Conservation (phyloP, 495 filamentous ascomycete species). For the Pyrenula aspistea region DNA sequence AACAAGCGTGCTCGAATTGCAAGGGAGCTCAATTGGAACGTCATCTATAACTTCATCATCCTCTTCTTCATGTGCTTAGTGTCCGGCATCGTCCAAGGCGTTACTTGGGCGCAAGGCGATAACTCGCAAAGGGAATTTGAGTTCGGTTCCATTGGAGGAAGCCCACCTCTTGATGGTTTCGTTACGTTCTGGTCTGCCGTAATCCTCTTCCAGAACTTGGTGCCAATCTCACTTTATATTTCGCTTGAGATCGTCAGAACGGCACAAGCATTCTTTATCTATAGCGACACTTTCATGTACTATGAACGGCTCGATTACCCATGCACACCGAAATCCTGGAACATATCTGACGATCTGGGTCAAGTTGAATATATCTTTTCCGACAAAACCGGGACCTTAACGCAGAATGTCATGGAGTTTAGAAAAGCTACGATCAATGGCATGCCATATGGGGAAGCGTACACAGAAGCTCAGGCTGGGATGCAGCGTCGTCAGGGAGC, state of each 20-base stretch:
- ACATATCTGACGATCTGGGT: slow-evolving; percentile 94
- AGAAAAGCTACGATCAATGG: slow-evolving; percentile 96
- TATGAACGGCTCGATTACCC: slow-evolving; percentile 88
- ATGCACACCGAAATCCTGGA: slow-evolving; percentile 97
- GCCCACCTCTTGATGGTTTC: slow-evolving; percentile 69
- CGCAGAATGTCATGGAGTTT: slow-evolving; percentile 99
- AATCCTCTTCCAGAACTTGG: slow-evolving; percentile 95
- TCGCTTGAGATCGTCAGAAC: slow-evolving; percentile 93
- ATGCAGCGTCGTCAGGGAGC: slow-evolving; percentile 86
- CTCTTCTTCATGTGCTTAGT: slow-evolving; percentile 85
- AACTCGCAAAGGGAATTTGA: slow-evolving; percentile 78
- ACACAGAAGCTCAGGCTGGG: slow-evolving; percentile 90
- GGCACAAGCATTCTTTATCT: slow-evolving; percentile 92
- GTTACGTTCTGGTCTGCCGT: slow-evolving; percentile 93
- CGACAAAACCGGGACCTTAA: slow-evolving; percentile 96
- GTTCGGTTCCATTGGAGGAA: slow-evolving; percentile 70
- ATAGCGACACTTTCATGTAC: slow-evolving; percentile 86
- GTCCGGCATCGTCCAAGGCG: slow-evolving; percentile 71
- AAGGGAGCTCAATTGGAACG: slow-evolving; percentile 91
- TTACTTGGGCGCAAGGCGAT: slow-evolving; percentile 62
- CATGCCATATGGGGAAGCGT: slow-evolving; percentile 88
- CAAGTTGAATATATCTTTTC: slow-evolving; percentile 99
- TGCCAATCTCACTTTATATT: slow-evolving; percentile 96
- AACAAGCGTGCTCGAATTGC: slow-evolving; percentile 86
- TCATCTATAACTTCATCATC: slow-evolving; percentile 91